phyloP scores from a whole-genome alignment of 2,329 filamentous ascomycete species.

The Aspergillus sp. region DNA sequence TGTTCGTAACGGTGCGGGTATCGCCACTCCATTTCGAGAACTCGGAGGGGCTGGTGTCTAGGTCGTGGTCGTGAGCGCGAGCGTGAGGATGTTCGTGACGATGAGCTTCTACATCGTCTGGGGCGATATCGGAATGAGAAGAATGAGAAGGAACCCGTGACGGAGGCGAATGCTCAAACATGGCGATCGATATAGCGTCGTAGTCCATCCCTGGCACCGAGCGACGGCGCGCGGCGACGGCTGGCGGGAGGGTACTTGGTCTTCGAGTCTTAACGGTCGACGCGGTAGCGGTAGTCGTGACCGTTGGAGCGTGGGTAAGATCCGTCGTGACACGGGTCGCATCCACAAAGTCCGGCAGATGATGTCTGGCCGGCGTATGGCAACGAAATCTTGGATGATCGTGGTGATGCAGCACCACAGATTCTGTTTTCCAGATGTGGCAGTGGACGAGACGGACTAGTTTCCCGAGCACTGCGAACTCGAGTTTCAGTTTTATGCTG shows the following conservation, averaged over 20 bases:
- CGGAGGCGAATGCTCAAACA: conserved; percentile 28
- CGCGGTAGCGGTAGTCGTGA: neutral
- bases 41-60: neutral
- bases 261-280: neutral
- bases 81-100: neutral
- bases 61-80: neutral
- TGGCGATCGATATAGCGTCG: conserved; percentile 32
- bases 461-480: conserved; percentile 44
- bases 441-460: conserved; percentile 36
- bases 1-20: conserved; percentile 12
- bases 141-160: conserved; percentile 12
- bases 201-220: conserved; percentile 28
- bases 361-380: conserved; percentile 1
- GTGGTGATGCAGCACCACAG: conserved; percentile 14
- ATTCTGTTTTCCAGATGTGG: conserved; percentile 34
- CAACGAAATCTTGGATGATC: neutral
- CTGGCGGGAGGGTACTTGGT: neutral
- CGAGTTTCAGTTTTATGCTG: conserved; percentile 46
- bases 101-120: no score
- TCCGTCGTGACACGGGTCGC: conserved; percentile 37
- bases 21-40: conserved; percentile 12
- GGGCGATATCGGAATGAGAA: conserved; percentile 19
- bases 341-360: conserved; percentile 41
- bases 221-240: conserved; percentile 7
- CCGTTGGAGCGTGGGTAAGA: conserved; percentile 31